Evolutionary conservation across 805 yeast genomes (phyloP), one percentile per base, ranked within the genome.

Genomic region (Wickerhamomyces sydowiorum): DNA sequence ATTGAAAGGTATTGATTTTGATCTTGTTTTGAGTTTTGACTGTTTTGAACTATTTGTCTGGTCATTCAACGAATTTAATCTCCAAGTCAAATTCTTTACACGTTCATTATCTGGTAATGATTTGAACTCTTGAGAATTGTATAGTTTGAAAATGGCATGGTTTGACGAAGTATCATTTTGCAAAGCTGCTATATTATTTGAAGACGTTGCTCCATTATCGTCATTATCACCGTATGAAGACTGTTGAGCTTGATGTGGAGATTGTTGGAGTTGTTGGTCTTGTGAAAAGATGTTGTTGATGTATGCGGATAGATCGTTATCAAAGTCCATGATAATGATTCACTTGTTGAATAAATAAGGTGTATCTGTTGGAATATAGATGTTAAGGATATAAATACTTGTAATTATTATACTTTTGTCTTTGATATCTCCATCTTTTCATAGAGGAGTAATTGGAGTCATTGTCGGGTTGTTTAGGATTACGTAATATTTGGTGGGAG

Each of bases 71-170:
- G 37, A 21, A 23, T 28, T 34, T 12, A 42, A 19, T 37, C 48
- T 36, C 46, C 48, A 45, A 4, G 45, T 31, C 22, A 45, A 17
- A 15, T 45, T 45, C 5, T 34, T 33, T 4, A 44, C 25, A 32
- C 47, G 36, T 15, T 38, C 27, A 9, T 36, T 39, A 9, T 45
- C 21, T 25, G 45, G 42, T 7, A 36, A 8, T n/a, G 17, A n/a
- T 10, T 36, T 34, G n/a, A 37, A 37, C 1, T 21, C 14, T n/a
- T 34, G 38, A 2, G 33, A 22, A 4, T 23, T 35, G 17, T 42
- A 42, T 38, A 42, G 29, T 17, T 36, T 42, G 14, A 23, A 36
- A 8, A 42, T 42, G 20, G 22, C 6, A 9, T 34, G 7, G 10
- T 39, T 39, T 14, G 34, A 28, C n/a, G 21, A 32, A 13, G 20